Conservation (phyloP, 495 filamentous ascomycete genomes). For the Terfezia boudieri region DNA sequence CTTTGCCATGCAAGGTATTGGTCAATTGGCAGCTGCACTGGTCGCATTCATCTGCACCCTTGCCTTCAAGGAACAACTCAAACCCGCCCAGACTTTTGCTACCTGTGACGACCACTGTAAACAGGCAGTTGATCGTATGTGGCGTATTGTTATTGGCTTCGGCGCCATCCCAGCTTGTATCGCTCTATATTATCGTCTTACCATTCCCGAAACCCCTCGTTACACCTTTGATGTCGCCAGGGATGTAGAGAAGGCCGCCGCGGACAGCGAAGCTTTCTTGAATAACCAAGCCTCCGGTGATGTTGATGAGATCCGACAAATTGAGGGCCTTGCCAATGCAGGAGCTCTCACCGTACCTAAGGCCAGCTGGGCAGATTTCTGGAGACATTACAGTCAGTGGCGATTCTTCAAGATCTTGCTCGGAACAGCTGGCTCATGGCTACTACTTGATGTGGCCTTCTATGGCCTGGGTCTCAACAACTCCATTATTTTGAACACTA, state of each 20-base stretch:
- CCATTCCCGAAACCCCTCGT: conserved; percentile 56
- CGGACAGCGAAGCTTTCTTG: conserved; percentile 45
- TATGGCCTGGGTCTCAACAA: conserved; percentile 67
- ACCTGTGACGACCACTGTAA: conserved; percentile 39
- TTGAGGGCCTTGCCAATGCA: conserved; percentile 21
- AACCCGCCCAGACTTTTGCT: conserved; percentile 23
- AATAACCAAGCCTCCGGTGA: conserved; percentile 31
- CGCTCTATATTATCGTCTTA: conserved; percentile 67
- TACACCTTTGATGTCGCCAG: conserved; percentile 65
- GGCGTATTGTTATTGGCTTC: conserved; percentile 60
- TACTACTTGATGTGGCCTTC: conserved; percentile 43
- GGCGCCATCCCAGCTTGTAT: conserved; percentile 53
- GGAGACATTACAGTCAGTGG: conserved; percentile 42
- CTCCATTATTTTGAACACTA: conserved; percentile 40
- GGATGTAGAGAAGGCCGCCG: conserved; percentile 46
- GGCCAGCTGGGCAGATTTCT: conserved; percentile 44
- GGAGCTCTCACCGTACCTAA: conserved; percentile 34
- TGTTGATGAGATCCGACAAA: conserved; percentile 30
- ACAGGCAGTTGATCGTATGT: conserved; percentile 57
- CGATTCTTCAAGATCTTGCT: conserved; percentile 50
- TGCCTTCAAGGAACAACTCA: conserved; percentile 45
- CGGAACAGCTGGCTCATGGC: conserved; percentile 63
- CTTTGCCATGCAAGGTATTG: conserved; percentile 71
- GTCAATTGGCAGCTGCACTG: conserved; percentile 47
- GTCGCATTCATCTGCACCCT: conserved; percentile 46